phyloP scores from a whole-genome alignment of 768 basidiomycete genomes.

The Asterophora parasitica region DNA sequence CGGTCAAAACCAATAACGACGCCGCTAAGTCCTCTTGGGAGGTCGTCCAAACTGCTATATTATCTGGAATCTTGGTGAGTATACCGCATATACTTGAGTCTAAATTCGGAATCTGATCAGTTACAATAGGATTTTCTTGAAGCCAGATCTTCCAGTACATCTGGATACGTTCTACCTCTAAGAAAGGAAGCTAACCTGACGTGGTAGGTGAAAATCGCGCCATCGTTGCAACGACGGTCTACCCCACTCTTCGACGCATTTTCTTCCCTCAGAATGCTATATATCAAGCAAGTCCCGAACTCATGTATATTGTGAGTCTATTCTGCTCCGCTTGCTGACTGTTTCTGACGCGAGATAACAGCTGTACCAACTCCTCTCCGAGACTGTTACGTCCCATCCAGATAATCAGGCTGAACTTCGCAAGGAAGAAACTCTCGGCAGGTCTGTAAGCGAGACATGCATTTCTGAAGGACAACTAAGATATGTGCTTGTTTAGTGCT shows the following conservation, averaged over 20 bases:
- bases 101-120: background rate
- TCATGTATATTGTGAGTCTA: constrained; percentile 22
- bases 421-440: constrained; percentile 38
- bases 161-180: background rate
- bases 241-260: constrained; percentile 20
- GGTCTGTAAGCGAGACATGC: constrained; percentile 28
- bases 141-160: constrained; percentile 22
- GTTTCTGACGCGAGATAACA: constrained; percentile 20
- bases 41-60: constrained; percentile 35
- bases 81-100: constrained; percentile 5
- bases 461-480: background rate
- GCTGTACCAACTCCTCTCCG: constrained; percentile 52
- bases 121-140: constrained; percentile 28
- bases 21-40: constrained; percentile 36
- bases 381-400: constrained; percentile 35
- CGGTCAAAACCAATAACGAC: constrained; percentile 17
- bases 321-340: background rate
- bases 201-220: constrained; percentile 31
- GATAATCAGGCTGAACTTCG: constrained; percentile 45
- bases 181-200: constrained; percentile 23
- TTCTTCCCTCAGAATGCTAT: constrained; percentile 11
- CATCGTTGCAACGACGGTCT: constrained; percentile 19
- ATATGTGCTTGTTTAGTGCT: background rate
- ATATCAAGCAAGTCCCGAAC: constrained; percentile 10
- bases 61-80: constrained; percentile 48